Evolutionary conservation across 495 filamentous ascomycete species (phyloP).

Genomic region (Penicillium flavigenum): DNA sequence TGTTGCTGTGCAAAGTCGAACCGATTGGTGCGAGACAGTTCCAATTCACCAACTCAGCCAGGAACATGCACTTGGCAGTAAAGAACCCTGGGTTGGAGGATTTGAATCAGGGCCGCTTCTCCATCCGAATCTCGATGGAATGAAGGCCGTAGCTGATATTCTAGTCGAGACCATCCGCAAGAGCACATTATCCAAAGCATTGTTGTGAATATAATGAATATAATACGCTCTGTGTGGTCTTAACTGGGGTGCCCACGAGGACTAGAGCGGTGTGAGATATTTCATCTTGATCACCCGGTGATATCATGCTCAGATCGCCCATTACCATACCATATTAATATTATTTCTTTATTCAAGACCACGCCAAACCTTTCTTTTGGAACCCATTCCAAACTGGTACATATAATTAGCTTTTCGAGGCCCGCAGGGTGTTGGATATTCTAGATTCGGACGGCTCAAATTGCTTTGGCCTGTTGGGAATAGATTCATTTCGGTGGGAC

Average conservation of each 20-base stretch:
- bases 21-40: slow-evolving; percentile 33
- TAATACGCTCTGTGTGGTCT: not conserved
- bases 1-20: slow-evolving; percentile 23
- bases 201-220: not conserved
- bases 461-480: no score
- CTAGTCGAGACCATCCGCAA: slow-evolving; percentile 12
- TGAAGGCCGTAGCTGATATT: slow-evolving; percentile 34
- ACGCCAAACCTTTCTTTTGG: no score
- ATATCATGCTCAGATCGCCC: slow-evolving; percentile 7
- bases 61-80: slow-evolving; percentile 37
- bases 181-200: not conserved
- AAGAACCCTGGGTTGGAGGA: slow-evolving; percentile 38
- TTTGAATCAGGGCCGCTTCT: slow-evolving; percentile 31
- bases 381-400: no score
- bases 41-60: slow-evolving; percentile 27
- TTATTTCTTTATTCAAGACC: no score
- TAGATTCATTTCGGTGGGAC: no score
- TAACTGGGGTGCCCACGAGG: not conserved
- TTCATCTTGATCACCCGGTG: not conserved
- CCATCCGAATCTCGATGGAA: slow-evolving; percentile 37
- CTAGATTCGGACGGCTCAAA: no score
- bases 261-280: not conserved
- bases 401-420: no score
- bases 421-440: no score
- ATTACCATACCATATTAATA: no score